Evolutionary conservation across 2,329 filamentous ascomycete genomes (phyloP).

Genomic region (Cladosporium sp.): DNA sequence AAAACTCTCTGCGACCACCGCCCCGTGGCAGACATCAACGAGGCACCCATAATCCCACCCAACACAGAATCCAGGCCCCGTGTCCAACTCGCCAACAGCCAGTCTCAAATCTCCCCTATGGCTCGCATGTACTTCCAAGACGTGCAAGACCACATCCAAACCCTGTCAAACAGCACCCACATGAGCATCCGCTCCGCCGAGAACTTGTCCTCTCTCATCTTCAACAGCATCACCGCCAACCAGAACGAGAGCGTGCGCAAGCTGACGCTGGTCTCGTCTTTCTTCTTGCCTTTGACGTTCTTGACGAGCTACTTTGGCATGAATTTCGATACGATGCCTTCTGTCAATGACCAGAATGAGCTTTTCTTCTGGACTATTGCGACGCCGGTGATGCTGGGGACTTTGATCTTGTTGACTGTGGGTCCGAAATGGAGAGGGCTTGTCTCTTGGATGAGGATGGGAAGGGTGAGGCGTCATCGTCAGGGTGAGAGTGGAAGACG

Average conservation of each 20-base stretch:
- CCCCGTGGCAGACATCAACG: constrained; percentile 38
- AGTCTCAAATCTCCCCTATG: constrained; percentile 67
- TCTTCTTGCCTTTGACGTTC: constrained; percentile 87
- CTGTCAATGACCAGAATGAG: constrained; percentile 35
- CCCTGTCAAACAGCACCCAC: constrained; percentile 76
- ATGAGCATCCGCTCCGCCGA: constrained; percentile 71
- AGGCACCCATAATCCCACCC: constrained; percentile 1
- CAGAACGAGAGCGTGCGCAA: constrained; percentile 94
- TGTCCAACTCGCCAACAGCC: constrained; percentile 31
- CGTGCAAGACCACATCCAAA: constrained; percentile 82
- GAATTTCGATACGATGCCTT: constrained; percentile 60
- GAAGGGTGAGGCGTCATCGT: not conserved
- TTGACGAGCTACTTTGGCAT: constrained; percentile 64
- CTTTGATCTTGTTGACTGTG: constrained; percentile 63
- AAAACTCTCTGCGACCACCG: constrained; percentile 83
- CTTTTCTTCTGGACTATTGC: constrained; percentile 71
- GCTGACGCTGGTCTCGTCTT: constrained; percentile 80
- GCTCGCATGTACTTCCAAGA: constrained; percentile 86
- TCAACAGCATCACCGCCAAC: constrained; percentile 85
- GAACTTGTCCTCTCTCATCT: constrained; percentile 86
- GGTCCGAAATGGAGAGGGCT: constrained; percentile 7
- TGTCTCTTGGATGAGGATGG: not conserved
- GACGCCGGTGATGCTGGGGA: constrained; percentile 75
- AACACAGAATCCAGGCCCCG: constrained; percentile 1
- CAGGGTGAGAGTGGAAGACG: not conserved